Evolutionary conservation across 2,329 filamentous ascomycete genomes (phyloP).

Genomic region (Chrysoporthe cubensis): DNA sequence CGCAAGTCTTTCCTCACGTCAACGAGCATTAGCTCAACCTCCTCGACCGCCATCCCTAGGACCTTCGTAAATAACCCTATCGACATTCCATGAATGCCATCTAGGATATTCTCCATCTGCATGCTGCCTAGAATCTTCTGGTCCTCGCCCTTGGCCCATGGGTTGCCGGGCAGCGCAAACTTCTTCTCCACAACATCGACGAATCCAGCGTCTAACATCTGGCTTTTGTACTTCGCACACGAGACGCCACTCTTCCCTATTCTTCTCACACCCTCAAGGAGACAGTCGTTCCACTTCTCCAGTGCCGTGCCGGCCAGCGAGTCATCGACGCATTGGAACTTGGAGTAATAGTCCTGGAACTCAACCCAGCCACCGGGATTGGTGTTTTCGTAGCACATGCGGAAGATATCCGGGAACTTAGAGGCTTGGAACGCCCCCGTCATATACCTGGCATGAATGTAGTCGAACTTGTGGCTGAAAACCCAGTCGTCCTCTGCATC

Average conservation of each 20-base stretch:
- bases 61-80: constrained; percentile 38
- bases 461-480: constrained; percentile 32
- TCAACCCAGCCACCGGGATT: constrained; percentile 33
- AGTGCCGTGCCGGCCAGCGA: constrained; percentile 30
- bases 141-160: constrained; percentile 42
- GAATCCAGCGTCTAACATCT: constrained; percentile 39
- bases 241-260: constrained; percentile 26
- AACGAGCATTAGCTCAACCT: constrained; percentile 38
- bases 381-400: constrained; percentile 30
- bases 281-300: constrained; percentile 31
- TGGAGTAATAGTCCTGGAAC: constrained; percentile 33
- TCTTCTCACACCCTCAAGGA: constrained; percentile 27
- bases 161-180: constrained; percentile 40
- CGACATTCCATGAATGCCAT: constrained; percentile 39
- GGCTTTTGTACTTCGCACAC: constrained; percentile 21
- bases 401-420: constrained; percentile 30
- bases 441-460: constrained; percentile 33
- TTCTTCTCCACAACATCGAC: constrained; percentile 37
- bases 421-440: constrained; percentile 25
- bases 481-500: constrained; percentile 35
- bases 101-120: constrained; percentile 41
- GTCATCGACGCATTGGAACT: constrained; percentile 30
- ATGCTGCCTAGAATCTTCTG: constrained; percentile 43
- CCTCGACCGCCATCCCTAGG: constrained; percentile 38
- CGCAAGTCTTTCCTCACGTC: constrained; percentile 38